Evolutionary conservation across 305 asterid species (phyloP).

Genomic region (Rubia balearica): DNA sequence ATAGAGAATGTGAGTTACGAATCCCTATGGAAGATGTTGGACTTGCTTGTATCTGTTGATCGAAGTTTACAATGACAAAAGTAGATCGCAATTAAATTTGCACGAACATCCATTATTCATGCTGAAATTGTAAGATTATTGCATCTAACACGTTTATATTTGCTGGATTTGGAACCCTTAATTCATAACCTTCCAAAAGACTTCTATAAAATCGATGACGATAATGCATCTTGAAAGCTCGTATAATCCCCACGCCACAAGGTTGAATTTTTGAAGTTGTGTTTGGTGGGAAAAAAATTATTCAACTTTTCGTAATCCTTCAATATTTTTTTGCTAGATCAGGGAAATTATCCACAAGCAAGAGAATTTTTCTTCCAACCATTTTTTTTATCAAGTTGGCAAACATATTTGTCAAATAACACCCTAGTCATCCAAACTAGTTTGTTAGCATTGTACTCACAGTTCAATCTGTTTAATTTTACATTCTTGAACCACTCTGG

Average conservation of each 20-base stretch:
- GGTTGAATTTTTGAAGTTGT: constrained; percentile 2
- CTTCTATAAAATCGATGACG: neutral
- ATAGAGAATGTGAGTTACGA: too few relatives aligned
- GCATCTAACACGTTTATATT: neutral
- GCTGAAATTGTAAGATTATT: neutral
- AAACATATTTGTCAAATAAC: neutral
- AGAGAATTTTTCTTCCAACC: too few relatives aligned
- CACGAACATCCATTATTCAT: neutral
- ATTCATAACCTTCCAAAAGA: neutral
- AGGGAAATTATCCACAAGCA: neutral
- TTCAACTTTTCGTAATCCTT: constrained; percentile 9
- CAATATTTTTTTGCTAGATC: neutral
- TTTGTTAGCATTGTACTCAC: too few relatives aligned
- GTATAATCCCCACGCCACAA: neutral
- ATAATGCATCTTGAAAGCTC: neutral
- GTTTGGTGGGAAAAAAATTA: neutral
- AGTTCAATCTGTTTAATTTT: too few relatives aligned
- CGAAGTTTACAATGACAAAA: neutral
- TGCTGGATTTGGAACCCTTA: neutral
- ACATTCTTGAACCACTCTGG: neutral
- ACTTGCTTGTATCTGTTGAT: too few relatives aligned
- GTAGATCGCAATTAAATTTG: neutral
- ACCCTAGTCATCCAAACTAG: too few relatives aligned
- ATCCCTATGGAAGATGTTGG: too few relatives aligned
- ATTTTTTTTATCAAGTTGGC: neutral